A percentile compares a stretch with the other conserved stretches of the same genome.
phyloP scores from a whole-genome alignment of 1,284 basidiomycete species.

The Leccinum subrobustum region DNA sequence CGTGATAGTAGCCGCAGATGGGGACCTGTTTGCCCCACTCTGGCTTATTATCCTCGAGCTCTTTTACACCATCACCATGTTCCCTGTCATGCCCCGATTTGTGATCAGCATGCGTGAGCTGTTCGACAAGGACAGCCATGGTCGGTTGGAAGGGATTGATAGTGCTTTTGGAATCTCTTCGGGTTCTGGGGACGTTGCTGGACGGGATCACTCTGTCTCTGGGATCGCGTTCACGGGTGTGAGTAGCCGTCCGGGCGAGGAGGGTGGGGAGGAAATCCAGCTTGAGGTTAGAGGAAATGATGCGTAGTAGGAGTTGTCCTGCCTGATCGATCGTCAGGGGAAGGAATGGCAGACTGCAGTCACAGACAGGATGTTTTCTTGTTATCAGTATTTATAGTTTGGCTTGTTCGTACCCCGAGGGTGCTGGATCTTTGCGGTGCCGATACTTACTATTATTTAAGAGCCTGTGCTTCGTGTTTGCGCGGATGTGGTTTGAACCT shows the following conservation, averaged over 20 bases:
- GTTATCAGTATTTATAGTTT: neutral
- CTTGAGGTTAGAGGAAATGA: neutral
- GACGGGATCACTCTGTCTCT: neutral
- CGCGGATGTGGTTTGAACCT: neutral
- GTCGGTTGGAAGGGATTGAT: neutral
- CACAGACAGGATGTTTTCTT: neutral
- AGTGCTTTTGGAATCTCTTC: neutral
- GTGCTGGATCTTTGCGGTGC: neutral
- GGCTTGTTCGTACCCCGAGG: neutral
- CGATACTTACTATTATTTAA: too few species aligned
- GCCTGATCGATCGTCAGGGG: neutral
- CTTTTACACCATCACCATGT: neutral
- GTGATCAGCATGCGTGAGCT: neutral
- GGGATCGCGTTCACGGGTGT: neutral
- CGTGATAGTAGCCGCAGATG: accelerated
- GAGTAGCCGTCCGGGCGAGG: neutral
- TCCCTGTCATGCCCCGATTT: neutral
- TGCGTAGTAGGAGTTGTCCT: neutral
- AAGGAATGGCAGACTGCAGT: neutral
- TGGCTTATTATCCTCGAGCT: too few species aligned
- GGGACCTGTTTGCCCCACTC: too few species aligned
- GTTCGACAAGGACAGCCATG: neutral
- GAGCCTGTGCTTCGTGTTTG: neutral
- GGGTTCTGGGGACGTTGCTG: neutral
- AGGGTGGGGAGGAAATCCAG: neutral